Conservation (phyloP, 208 protist genomes). For the Leishmania gerbilli region DNA sequence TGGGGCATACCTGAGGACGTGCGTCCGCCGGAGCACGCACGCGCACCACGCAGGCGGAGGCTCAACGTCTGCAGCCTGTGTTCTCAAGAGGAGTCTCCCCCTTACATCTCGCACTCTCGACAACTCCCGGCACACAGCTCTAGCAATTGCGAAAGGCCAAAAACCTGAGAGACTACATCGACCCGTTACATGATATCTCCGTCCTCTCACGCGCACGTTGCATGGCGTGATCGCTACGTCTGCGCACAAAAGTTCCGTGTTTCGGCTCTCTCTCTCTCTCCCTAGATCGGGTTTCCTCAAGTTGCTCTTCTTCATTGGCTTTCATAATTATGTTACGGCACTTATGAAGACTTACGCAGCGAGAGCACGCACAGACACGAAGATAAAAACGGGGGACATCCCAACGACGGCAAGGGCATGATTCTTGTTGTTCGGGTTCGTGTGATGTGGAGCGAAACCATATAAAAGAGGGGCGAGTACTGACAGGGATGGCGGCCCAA, state of each 20-base stretch:
- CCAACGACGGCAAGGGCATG: neutral
- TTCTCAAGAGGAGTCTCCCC: neutral
- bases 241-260: neutral
- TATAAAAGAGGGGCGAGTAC: neutral
- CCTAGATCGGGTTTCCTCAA: neutral
- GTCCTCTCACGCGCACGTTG: neutral
- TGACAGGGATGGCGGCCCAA: neutral
- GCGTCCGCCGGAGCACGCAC: neutral
- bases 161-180: neutral
- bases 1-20: neutral
- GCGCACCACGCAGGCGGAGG: neutral
- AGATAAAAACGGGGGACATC: neutral
- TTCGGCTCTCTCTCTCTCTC: neutral
- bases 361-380: neutral
- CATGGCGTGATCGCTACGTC: neutral
- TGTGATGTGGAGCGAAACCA: neutral
- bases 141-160: neutral
- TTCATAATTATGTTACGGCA: neutral
- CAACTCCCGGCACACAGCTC: neutral
- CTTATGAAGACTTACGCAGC: conserved; percentile 1
- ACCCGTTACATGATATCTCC: neutral
- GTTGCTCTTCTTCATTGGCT: neutral
- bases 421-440: neutral
- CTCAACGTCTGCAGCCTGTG: neutral
- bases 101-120: neutral